phyloP scores from a whole-genome alignment of 2,329 filamentous ascomycete genomes.

The Blastomyces gilchristii region DNA sequence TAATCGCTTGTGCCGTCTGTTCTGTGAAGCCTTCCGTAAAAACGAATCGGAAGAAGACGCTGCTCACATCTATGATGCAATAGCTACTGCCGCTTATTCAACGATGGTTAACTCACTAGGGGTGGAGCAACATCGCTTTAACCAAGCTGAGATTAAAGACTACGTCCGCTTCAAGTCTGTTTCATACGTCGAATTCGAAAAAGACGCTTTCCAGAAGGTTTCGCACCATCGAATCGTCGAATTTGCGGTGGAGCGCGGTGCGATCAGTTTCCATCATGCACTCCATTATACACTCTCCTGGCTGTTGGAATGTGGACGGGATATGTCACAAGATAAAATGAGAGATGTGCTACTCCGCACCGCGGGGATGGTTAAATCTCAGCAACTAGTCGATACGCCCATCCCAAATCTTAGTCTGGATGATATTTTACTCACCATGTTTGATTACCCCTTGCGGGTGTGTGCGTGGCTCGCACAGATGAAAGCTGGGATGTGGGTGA shows the following conservation, averaged over 20 bases:
- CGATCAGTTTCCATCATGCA: constrained; percentile 95
- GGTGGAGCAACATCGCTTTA: constrained; percentile 75
- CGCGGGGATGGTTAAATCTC: constrained; percentile 40
- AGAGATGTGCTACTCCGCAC: constrained; percentile 61
- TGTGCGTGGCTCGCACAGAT: constrained; percentile 97
- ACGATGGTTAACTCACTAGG: constrained; percentile 86
- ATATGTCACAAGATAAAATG: constrained; percentile 58
- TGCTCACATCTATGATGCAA: constrained; percentile 58
- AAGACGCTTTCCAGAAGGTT: constrained; percentile 32
- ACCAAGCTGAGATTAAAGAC: constrained; percentile 76
- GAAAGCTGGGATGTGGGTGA: constrained; percentile 97
- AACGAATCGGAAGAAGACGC: constrained; percentile 53
- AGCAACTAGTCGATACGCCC: constrained; percentile 54
- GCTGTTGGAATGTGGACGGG: constrained; percentile 81
- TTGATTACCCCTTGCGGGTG: constrained; percentile 86
- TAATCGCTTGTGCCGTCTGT: constrained; percentile 79
- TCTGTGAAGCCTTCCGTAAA: constrained; percentile 75
- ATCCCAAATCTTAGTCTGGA: constrained; percentile 44
- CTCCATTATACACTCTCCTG: constrained; percentile 94
- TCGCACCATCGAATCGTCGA: constrained; percentile 61
- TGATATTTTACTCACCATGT: constrained; percentile 74
- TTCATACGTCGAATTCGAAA: constrained; percentile 69
- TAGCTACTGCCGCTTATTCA: constrained; percentile 58
- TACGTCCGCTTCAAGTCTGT: constrained; percentile 73
- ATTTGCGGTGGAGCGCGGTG: constrained; percentile 77